These are phyloP conservation scores for Epichloe coenophiala DNA, from an alignment of 2,329 filamentous ascomycete species.

Conservation along the genomic window DNA sequence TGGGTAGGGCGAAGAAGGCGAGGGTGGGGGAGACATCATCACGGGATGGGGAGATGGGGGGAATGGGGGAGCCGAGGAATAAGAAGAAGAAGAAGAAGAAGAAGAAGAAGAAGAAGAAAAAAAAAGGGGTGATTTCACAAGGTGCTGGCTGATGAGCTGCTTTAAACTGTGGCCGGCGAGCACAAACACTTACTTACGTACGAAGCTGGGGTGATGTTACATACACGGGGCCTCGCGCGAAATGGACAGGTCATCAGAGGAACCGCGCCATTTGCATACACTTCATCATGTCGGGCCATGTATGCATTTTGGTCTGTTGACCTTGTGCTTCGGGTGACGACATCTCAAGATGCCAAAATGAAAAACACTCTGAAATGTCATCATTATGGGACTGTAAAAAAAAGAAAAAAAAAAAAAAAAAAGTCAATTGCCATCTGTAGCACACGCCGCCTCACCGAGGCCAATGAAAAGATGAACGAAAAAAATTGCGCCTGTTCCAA, in stretches of 20 bases:
- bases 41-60: too few relatives aligned
- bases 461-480: not conserved
- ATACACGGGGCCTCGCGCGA: too few relatives aligned
- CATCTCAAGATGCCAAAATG: not conserved
- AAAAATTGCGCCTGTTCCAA: not conserved
- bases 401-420: not conserved
- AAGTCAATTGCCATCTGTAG: not conserved
- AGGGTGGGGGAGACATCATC: not conserved
- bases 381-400: not conserved
- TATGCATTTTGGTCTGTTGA: too few relatives aligned
- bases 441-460: not conserved
- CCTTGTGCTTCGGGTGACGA: too few relatives aligned
- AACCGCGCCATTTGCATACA: too few relatives aligned
- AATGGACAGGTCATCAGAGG: too few relatives aligned
- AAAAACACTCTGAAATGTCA: not conserved
- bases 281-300: too few relatives aligned
- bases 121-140: not conserved
- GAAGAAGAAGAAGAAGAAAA: not conserved
- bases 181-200: too few relatives aligned
- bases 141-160: not conserved
- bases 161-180: too few relatives aligned
- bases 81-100: not conserved
- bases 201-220: too few relatives aligned
- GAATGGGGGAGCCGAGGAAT: not conserved
- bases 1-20: slow-evolving; percentile 16